Percentiles rank a stretch among this genome's conserved stretches.
These are phyloP conservation scores for Hypomyces perniciosus DNA, from an alignment of 2,329 filamentous ascomycete species.

Conservation along the genomic window DNA sequence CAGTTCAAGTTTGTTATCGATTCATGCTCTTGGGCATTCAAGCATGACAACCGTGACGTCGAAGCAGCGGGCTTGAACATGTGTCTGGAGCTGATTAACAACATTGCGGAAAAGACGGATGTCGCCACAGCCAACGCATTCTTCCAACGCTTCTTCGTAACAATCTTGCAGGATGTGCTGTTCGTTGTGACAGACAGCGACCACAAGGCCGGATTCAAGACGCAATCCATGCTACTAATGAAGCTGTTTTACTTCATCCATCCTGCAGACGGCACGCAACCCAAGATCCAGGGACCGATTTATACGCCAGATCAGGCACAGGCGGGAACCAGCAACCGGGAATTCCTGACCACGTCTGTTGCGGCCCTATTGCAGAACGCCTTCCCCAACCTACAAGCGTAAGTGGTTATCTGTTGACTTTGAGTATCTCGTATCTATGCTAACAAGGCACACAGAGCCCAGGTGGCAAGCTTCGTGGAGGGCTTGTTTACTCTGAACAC, in stretches of 20 bases:
- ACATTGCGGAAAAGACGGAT: constrained; percentile 92
- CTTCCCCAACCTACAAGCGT: constrained; percentile 89
- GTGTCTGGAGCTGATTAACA: constrained; percentile 95
- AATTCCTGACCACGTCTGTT: constrained; percentile 86
- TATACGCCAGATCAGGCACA: constrained; percentile 80
- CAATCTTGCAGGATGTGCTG: constrained; percentile 95
- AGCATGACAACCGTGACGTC: constrained; percentile 97
- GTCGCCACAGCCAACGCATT: constrained; percentile 81
- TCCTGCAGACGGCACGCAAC: constrained; percentile 57
- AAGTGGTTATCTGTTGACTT: constrained; percentile 35
- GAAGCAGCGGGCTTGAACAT: constrained; percentile 95
- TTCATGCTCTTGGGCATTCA: constrained; percentile 99
- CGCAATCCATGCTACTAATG: constrained; percentile 86
- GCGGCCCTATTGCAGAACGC: constrained; percentile 78
- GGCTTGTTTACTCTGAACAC: constrained; percentile 83
- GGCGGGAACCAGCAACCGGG: constrained; percentile 77
- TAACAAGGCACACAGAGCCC: constrained; percentile 51
- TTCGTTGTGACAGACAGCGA: constrained; percentile 96
- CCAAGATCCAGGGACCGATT: constrained; percentile 89
- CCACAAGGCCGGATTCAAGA: constrained; percentile 99
- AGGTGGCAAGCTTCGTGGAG: constrained; percentile 87
- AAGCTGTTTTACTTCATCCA: constrained; percentile 97
- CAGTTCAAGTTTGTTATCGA: constrained; percentile 99
- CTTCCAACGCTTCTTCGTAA: constrained; percentile 96
- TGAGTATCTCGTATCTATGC: constrained; percentile 13